Conservation (phyloP, 257 asterid genomes). For the Nicotiana otophora region DNA sequence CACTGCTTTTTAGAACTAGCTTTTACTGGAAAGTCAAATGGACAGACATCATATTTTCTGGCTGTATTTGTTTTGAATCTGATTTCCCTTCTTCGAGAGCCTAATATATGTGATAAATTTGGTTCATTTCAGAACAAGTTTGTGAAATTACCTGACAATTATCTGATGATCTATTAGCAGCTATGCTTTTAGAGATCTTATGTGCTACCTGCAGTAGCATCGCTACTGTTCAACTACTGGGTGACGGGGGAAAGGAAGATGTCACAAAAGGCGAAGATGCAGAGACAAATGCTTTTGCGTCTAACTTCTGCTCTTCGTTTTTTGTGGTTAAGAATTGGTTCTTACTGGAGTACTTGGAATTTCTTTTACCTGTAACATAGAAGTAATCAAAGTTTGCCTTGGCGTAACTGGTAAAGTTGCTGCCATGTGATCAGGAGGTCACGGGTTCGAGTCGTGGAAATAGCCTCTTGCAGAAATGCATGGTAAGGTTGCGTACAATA, state of each 20-base stretch:
- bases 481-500: too few relatives aligned
- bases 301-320: neutral
- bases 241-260: neutral
- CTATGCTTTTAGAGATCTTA: neutral
- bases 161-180: neutral
- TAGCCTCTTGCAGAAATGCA: too few relatives aligned
- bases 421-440: too few relatives aligned
- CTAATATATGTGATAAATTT: neutral
- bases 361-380: neutral
- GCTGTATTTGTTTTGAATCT: neutral
- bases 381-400: neutral
- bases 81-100: neutral
- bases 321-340: neutral
- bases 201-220: neutral
- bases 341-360: neutral
- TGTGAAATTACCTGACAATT: neutral
- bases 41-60: neutral
- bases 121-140: neutral
- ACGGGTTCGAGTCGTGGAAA: too few relatives aligned
- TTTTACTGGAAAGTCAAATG: neutral
- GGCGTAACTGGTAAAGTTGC: too few relatives aligned
- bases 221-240: neutral
- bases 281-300: neutral
- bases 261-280: neutral
- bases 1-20: neutral